Evolutionary conservation across 192 early-diverging fungal genomes (phyloP).

Genomic region (Borealophlyctis nickersoniae): DNA sequence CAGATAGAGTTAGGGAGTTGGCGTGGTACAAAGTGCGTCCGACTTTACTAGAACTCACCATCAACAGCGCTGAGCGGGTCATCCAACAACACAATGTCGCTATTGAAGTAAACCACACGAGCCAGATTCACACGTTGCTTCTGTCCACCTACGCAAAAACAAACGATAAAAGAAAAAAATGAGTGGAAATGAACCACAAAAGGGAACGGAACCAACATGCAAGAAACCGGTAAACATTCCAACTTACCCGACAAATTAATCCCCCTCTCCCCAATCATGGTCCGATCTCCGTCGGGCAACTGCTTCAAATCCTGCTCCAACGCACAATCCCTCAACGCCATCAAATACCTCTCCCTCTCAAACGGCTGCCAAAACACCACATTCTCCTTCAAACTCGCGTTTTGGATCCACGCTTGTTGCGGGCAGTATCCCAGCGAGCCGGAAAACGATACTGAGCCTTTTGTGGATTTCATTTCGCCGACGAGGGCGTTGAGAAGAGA

Average conservation of each 20-base stretch:
- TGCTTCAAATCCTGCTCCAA: conserved; percentile 66
- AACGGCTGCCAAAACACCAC: conserved; percentile 69
- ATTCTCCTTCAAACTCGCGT: conserved; percentile 59
- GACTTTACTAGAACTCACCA: conserved; percentile 31
- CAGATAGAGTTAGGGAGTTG: conserved; percentile 4
- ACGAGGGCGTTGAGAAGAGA: conserved; percentile 79
- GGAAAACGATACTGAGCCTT: conserved; percentile 56
- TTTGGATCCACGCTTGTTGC: conserved; percentile 89
- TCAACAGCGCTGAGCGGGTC: conserved; percentile 89
- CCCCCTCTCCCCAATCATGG: conserved; percentile 53
- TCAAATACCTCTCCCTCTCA: conserved; percentile 58
- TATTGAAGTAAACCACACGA: conserved; percentile 68
- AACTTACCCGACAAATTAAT: conserved; percentile 52
- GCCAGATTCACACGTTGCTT: conserved; percentile 82
- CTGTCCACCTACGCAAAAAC: too few relatives aligned
- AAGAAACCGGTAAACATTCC: too few relatives aligned
- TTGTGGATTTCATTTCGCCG: conserved; percentile 69
- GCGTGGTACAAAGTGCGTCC: conserved; percentile 8
- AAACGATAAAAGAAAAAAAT: conserved; percentile 22
- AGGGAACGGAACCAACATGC: background rate
- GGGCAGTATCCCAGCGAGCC: conserved; percentile 74
- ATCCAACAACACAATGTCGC: conserved; percentile 78
- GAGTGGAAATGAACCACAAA: background rate
- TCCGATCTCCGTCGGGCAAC: conserved; percentile 65
- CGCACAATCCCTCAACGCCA: conserved; percentile 66